phyloP scores from a whole-genome alignment of 345 rosid genomes.

The Erysimum cheiranthoides region DNA sequence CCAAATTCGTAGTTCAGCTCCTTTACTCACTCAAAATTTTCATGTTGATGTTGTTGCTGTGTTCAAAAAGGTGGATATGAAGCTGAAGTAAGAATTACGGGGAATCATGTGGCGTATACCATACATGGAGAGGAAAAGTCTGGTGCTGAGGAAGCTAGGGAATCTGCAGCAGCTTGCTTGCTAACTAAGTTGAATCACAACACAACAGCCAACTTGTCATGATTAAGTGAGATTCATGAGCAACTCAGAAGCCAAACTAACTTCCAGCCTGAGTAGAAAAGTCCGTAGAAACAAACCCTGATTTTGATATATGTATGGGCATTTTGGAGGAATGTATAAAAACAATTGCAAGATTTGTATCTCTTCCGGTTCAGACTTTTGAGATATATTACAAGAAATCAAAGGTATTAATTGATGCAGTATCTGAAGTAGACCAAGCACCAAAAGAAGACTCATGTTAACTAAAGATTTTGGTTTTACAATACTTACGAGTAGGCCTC shows the following conservation, averaged over 20 bases:
- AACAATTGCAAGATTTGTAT: not conserved
- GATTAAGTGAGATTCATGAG: constrained; percentile 12
- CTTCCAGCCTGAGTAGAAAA: not conserved
- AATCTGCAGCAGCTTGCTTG: constrained; percentile 63
- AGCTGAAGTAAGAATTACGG: constrained; percentile 57
- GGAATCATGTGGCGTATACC: constrained; percentile 43
- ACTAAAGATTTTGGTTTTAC: no score
- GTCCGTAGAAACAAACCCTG: not conserved
- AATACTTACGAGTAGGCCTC: no score
- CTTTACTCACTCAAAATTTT: not conserved
- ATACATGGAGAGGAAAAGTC: constrained; percentile 42
- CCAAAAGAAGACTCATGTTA: not conserved
- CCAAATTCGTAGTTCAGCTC: not conserved
- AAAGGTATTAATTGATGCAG: not conserved
- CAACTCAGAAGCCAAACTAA: constrained; percentile 6
- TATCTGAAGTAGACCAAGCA: not conserved
- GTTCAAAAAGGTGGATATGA: constrained; percentile 57
- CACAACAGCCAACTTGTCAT: constrained; percentile 4
- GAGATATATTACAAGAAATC: not conserved
- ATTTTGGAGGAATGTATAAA: constrained; percentile 11
- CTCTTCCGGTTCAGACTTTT: not conserved
- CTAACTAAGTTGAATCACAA: constrained; percentile 42
- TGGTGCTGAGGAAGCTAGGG: constrained; percentile 61
- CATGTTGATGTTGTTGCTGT: constrained; percentile 16
- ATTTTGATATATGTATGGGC: constrained; percentile 8